These are phyloP conservation scores for Ustilago nuda DNA, from an alignment of 1,284 basidiomycete genomes.

Conservation along the genomic window DNA sequence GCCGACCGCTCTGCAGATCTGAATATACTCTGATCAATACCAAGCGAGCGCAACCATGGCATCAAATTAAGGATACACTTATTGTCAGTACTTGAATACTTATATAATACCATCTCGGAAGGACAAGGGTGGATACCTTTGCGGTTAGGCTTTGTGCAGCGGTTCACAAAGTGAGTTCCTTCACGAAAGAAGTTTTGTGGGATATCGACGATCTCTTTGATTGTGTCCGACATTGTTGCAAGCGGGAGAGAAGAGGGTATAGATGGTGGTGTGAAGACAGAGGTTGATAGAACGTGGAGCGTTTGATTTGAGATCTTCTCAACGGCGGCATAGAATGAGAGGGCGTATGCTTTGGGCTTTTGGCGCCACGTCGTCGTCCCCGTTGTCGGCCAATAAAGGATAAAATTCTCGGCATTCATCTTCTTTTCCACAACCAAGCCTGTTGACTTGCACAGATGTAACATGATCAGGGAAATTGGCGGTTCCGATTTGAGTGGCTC, in stretches of 20 bases:
- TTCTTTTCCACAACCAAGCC: background rate
- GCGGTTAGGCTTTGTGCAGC: slow-evolving; percentile 96
- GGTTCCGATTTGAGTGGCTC: slow-evolving; percentile 9
- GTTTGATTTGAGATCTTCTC: slow-evolving; percentile 3
- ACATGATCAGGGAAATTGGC: background rate
- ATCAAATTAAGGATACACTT: background rate
- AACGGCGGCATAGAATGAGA: background rate
- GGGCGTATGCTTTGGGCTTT: background rate
- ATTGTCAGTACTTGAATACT: background rate
- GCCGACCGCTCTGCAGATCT: slow-evolving; percentile 68
- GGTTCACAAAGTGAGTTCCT: slow-evolving; percentile 92
- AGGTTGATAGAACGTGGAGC: background rate
- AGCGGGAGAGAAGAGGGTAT: background rate
- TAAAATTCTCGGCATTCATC: slow-evolving; percentile 19
- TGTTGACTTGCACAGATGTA: background rate
- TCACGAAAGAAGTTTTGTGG: slow-evolving; percentile 92
- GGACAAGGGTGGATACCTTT: slow-evolving; percentile 77
- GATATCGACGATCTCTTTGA: slow-evolving; percentile 89
- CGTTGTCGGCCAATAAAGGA: slow-evolving; percentile 13
- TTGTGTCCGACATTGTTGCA: slow-evolving; percentile 82
- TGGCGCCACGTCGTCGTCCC: slow-evolving; percentile 11
- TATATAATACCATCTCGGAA: background rate
- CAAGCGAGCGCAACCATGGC: background rate
- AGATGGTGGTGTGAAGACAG: background rate
- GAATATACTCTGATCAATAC: slow-evolving; percentile 62